Percentiles rank a stretch among this genome's conserved stretches.
These are phyloP conservation scores for Xylona heveae DNA, from an alignment of 495 filamentous ascomycete species.

Conservation along the genomic window DNA sequence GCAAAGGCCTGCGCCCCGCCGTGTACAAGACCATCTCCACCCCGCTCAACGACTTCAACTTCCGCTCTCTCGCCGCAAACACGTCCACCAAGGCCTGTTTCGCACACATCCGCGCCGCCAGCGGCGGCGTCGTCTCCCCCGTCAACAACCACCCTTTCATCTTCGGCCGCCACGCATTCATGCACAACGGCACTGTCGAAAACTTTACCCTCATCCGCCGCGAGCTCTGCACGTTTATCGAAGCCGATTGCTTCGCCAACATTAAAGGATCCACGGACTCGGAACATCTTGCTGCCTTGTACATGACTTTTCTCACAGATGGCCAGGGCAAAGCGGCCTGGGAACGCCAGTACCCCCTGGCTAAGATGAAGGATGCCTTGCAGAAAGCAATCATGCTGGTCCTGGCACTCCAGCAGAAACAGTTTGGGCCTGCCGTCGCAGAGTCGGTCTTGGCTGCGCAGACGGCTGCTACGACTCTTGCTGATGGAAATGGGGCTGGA, in stretches of 20 bases:
- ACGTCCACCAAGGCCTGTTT: constrained; percentile 19
- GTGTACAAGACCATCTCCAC: constrained; percentile 25
- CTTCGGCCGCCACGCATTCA: constrained; percentile 26
- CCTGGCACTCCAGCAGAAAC: constrained; percentile 18
- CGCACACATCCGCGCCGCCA: constrained; percentile 24
- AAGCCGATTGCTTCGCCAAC: constrained; percentile 20
- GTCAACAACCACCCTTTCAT: constrained; percentile 30
- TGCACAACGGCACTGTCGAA: constrained; percentile 28
- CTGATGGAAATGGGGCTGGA: too few relatives aligned
- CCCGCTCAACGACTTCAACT: constrained; percentile 25
- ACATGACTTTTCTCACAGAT: constrained; percentile 23
- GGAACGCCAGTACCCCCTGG: constrained; percentile 16
- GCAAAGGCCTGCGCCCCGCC: constrained; percentile 16
- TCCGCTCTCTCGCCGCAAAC: constrained; percentile 21
- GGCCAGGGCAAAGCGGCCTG: constrained; percentile 13
- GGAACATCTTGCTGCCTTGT: constrained; percentile 27
- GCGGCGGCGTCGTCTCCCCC: constrained; percentile 18
- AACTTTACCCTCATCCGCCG: constrained; percentile 20
- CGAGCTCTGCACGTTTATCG: constrained; percentile 17
- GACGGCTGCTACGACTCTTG: too few relatives aligned
- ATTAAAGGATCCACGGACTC: constrained; percentile 25
- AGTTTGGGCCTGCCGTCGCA: constrained; percentile 15
- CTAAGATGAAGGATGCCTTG: constrained; percentile 20
- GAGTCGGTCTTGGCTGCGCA: too few relatives aligned
- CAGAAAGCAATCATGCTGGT: constrained; percentile 18